Conservation (phyloP, 2,329 filamentous ascomycete species). For the Myriosclerotinia scirpicola region DNA sequence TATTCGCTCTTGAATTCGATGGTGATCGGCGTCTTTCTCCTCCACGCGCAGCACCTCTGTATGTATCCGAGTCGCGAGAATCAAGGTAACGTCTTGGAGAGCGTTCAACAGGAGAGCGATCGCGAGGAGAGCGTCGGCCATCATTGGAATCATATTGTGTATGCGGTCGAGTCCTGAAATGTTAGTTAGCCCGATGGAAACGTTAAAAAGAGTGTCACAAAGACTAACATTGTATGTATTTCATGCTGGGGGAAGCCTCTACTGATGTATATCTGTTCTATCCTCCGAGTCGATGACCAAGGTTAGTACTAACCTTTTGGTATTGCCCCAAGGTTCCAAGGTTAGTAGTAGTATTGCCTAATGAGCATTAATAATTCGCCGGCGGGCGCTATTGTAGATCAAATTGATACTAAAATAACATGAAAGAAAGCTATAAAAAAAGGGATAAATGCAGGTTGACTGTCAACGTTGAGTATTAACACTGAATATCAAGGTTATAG, state of each 20-base stretch:
- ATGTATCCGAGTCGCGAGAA: constrained; percentile 26
- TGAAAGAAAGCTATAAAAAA: neutral
- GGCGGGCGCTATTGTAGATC: neutral
- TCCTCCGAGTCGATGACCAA: neutral
- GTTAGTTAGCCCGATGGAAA: neutral
- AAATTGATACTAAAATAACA: neutral
- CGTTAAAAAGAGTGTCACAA: too few species aligned
- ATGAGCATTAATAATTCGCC: neutral
- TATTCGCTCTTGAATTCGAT: constrained; percentile 50
- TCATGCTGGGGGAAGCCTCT: neutral
- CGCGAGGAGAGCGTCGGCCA: constrained; percentile 45
- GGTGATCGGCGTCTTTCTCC: constrained; percentile 39
- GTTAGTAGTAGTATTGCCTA: neutral
- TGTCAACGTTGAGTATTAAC: neutral
- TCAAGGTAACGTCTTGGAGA: constrained; percentile 24
- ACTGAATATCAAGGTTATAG: neutral
- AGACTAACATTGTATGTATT: neutral
- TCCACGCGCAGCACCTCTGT: constrained; percentile 36
- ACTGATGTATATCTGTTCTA: neutral
- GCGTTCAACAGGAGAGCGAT: constrained; percentile 27
- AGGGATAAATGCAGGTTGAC: neutral
- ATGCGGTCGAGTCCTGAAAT: constrained; percentile 12
- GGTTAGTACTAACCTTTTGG: too few species aligned
- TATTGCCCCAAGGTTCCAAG: too few species aligned
- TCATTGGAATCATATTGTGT: constrained; percentile 42